Evolutionary conservation across 2,329 filamentous ascomycete species (phyloP), one percentile per base, ranked within the genome.

Genomic region (Cordyceps cateniannulata): DNA sequence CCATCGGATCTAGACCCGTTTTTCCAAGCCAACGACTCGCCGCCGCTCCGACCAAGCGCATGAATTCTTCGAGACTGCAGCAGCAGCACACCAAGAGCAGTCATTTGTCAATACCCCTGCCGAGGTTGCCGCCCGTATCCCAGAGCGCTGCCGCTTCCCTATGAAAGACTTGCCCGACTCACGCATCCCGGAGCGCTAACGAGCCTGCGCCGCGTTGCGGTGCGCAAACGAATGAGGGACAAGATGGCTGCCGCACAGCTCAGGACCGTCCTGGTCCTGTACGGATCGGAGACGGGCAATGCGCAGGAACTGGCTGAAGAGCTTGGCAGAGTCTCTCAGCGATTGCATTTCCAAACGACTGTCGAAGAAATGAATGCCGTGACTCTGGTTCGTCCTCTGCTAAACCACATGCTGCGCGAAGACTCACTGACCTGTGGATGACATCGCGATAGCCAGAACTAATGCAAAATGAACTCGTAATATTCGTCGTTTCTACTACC

Each of bases 271-370:
- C 83, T 96, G 66, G 81, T 99, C 62, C 81, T 96, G 38, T 99
- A 96, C 75, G 95, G 91, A 60, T 96, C 93, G 44, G 95, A 99
- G 77, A 98, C 93, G 24, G 95, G 95, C 61, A 97, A 95, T 70
- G 88, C 91, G 59, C 90, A 96, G 74, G 93, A 98, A 74, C 85
- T 93, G 64, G 93, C 95, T 22, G 87, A 91, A 69, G 91, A 97
- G 71, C 78, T 98, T 63, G 90, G 88, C 44, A 81, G 86, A 45
- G 75, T 90, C 65, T 83, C 86, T 40, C 86, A 93, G 75, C 83
- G 93, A 35, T 77, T 97, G 62, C 90, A 86, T 68, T 97, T 98
- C 73, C 75, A 82, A 64, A 90, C 88, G 24, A 81, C 83, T 56
- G 85, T 96, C 25, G 83, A 85, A 61, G 91, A 93, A 72, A 84